Evolutionary conservation across 768 basidiomycete species (phyloP).

Genomic region (Pleurotus platypus): DNA sequence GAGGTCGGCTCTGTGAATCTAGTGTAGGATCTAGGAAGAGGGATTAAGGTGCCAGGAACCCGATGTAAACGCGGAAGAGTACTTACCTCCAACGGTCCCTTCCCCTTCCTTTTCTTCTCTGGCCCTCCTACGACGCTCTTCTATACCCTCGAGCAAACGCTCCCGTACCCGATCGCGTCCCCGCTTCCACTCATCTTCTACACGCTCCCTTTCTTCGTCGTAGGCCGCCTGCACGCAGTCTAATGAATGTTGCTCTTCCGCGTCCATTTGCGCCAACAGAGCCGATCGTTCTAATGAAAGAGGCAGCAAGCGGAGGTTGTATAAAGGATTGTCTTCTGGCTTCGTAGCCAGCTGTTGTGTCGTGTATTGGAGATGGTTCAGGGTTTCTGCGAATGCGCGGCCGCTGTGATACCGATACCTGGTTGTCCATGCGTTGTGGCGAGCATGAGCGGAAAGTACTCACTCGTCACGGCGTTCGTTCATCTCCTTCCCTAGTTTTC

Average conservation of each 20-base stretch:
- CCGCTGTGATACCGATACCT: constrained; percentile 32
- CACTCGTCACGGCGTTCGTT: constrained; percentile 75
- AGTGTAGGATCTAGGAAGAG: constrained; percentile 56
- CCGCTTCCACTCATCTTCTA: constrained; percentile 79
- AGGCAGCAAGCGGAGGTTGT: constrained; percentile 70
- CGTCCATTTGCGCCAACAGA: constrained; percentile 57
- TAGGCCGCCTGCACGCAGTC: constrained; percentile 68
- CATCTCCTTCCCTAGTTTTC: constrained; percentile 70
- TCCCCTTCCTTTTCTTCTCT: constrained; percentile 89
- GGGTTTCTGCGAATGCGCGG: constrained; percentile 59
- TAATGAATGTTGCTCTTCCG: constrained; percentile 66
- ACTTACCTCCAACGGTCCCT: constrained; percentile 66
- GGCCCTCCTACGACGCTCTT: constrained; percentile 74
- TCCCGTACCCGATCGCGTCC: constrained; percentile 76
- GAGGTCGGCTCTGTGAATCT: constrained; percentile 73
- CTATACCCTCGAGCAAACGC: constrained; percentile 78
- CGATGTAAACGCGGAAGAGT: constrained; percentile 6
- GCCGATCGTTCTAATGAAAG: constrained; percentile 76
- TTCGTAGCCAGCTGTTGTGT: constrained; percentile 62
- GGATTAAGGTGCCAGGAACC: constrained; percentile 5
- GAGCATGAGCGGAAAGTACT: constrained; percentile 19
- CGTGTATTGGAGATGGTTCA: constrained; percentile 55
- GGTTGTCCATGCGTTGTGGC: background rate
- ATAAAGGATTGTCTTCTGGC: constrained; percentile 63
- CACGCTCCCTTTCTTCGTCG: constrained; percentile 72